A percentile compares a stretch with the other conserved stretches of the same genome.
Evolutionary conservation across 495 filamentous ascomycete species (phyloP).

Genomic region (Hyaloscypha variabilis): DNA sequence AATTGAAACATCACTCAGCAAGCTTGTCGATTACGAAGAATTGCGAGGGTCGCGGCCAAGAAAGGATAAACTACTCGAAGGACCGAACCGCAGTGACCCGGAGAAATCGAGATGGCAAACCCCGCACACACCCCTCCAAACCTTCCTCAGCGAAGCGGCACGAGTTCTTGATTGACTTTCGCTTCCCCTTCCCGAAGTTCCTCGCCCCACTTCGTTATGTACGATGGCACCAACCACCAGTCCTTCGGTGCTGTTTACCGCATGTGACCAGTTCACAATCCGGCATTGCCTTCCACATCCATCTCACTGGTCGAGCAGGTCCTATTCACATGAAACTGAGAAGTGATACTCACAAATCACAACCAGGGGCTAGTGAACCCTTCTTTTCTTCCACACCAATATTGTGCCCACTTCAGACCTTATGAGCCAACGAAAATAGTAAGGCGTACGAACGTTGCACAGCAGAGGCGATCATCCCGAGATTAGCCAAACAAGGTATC

Average conservation of each 20-base stretch:
- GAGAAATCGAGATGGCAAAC: not conserved
- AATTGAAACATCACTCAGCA: not conserved
- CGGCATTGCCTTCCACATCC: conserved; percentile 4
- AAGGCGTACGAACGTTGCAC: conserved; percentile 8
- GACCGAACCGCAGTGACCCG: not conserved
- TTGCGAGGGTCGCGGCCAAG: not conserved
- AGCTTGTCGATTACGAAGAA: not conserved
- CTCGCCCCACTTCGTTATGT: not conserved
- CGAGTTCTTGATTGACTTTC: not conserved
- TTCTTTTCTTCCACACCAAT: conserved; percentile 7
- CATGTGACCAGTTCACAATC: not conserved
- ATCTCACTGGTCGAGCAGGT: not conserved
- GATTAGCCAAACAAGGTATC: not conserved
- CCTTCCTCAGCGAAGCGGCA: not conserved
- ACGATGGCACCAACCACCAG: conserved; percentile 6
- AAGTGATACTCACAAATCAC: conserved; percentile 1
- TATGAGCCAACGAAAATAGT: not conserved
- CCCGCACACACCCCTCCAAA: not conserved
- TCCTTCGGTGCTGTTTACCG: not conserved
- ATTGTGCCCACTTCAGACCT: not conserved
- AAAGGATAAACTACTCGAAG: not conserved
- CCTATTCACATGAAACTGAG: conserved; percentile 10
- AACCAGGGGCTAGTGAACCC: not conserved
- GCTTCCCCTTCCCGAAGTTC: conserved; percentile 3
- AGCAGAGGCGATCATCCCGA: conserved; percentile 5